Base-by-base conservation (phyloP, 805 yeast species). In the Wickerhamiella hasegawae region DNA sequence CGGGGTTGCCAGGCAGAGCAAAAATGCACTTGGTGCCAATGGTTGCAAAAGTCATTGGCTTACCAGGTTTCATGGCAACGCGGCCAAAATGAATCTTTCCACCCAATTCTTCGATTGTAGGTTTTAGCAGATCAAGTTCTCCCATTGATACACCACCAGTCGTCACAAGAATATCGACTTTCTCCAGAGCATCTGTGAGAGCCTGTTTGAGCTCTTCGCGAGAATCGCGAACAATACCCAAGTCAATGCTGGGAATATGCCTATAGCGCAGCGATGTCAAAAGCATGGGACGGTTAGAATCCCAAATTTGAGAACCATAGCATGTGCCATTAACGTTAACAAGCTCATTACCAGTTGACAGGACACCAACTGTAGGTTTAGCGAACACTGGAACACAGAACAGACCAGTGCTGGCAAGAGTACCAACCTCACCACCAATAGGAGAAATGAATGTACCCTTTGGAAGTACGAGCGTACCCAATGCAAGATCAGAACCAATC, bases 131-230 rank as follows among this genome's bases (percentile, higher is more conserved):
- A 45, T 69, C 75, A 23, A 59, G 40, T 44, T 69, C 75, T 2
- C 75, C 75, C 75, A 69, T 69, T 1, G 75, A 69, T 2, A 69
- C 75, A 18, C 75, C 75, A 2, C 75, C 75, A 1, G 70, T 62
- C 2, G 74, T 68, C 25, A 69, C 54, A 25, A 69, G 42, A 25
- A 60, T 60, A 37, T 69, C 73, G 11, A 62, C 48, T 4, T 41
- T 23, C 4, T 43, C 38, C 18, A 63, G 48, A 0, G 61, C 59
- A 0, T 35, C 32, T 1, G 32, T 18, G 4, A 66, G 44, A 9
- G 37, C 32, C 3, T 34, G 32, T 15, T 43, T 51, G 4, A 68
- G 46, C 0, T 46, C 37, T 1, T 36, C 45, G 9, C 57, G 44
- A 10, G 49, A 49, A 43, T 71, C 77, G 2, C 54, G 35, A 3